phyloP scores from a whole-genome alignment of 306 rosid genomes.

The Arachis stenosperma region DNA sequence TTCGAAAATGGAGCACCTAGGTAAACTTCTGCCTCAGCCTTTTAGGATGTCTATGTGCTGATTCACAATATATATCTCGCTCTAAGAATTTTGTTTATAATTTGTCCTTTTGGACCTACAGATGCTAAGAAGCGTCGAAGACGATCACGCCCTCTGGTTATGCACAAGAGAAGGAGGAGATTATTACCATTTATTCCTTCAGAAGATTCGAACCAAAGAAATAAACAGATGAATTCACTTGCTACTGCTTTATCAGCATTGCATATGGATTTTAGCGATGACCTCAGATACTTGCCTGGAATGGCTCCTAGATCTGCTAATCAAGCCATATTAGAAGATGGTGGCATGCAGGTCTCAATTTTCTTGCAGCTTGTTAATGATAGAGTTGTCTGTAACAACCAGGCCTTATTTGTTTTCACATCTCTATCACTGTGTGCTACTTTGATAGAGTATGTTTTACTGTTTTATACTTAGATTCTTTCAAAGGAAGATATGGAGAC shows the following conservation, averaged over 20 bases:
- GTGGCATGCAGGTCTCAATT: conserved; percentile 85
- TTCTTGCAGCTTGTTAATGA: conserved; percentile 20
- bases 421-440: conserved; percentile 26
- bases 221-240: conserved; percentile 85
- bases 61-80: conserved; percentile 6
- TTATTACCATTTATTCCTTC: conserved; percentile 70
- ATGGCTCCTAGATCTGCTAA: conserved; percentile 79
- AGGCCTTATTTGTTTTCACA: conserved; percentile 26
- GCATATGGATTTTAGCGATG: conserved; percentile 68
- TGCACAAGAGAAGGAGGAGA: conserved; percentile 77
- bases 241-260: conserved; percentile 71
- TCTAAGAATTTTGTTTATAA: conserved; percentile 22
- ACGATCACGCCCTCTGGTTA: conserved; percentile 59
- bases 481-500: conserved; percentile 71
- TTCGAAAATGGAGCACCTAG: conserved; percentile 3
- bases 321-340: conserved; percentile 59
- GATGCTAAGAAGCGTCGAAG: conserved; percentile 71
- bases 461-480: conserved; percentile 54
- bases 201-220: conserved; percentile 60
- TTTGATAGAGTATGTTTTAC: conserved; percentile 33
- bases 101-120: conserved; percentile 42
- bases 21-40: conserved; percentile 20
- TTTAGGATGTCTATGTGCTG: conserved; percentile 12
- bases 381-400: conserved; percentile 24
- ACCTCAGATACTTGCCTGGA: conserved; percentile 60